phyloP scores from a whole-genome alignment of 768 basidiomycete species.

The Leucocoprinus leucothites region DNA sequence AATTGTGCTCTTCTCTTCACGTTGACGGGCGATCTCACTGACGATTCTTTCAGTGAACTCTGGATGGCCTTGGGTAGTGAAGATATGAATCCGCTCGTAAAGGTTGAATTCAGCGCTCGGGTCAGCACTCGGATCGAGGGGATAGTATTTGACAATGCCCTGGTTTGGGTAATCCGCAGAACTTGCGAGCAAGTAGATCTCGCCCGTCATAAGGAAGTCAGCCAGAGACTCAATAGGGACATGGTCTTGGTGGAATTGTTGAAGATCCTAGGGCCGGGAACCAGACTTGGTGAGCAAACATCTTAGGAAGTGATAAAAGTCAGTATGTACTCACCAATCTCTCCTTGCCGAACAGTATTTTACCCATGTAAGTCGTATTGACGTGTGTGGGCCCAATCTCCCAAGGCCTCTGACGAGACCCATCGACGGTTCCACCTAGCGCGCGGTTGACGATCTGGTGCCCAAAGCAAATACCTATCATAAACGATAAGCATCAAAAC shows the following conservation, averaged over 20 bases:
- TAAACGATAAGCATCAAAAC: no score
- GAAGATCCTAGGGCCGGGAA: constrained; percentile 68
- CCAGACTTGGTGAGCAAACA: not conserved
- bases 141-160: constrained; percentile 60
- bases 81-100: constrained; percentile 56
- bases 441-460: constrained; percentile 72
- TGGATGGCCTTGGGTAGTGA: constrained; percentile 89
- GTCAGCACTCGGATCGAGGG: not conserved
- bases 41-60: constrained; percentile 74
- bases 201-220: constrained; percentile 16
- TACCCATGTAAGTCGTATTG: constrained; percentile 64
- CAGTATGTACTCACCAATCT: constrained; percentile 22
- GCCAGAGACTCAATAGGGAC: constrained; percentile 54
- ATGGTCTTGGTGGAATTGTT: constrained; percentile 89
- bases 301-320: not conserved
- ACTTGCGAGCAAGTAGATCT: constrained; percentile 61
- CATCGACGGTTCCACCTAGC: constrained; percentile 62
- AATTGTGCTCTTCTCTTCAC: constrained; percentile 39
- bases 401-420: constrained; percentile 74
- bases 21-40: constrained; percentile 30
- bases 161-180: constrained; percentile 58
- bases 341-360: constrained; percentile 58
- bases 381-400: constrained; percentile 66
- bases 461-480: constrained; percentile 91
- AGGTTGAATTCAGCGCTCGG: not conserved